Evolutionary conservation across 257 asterid genomes (phyloP), one percentile per base, ranked within the genome.

Genomic region (Solanum appendiculatum): DNA sequence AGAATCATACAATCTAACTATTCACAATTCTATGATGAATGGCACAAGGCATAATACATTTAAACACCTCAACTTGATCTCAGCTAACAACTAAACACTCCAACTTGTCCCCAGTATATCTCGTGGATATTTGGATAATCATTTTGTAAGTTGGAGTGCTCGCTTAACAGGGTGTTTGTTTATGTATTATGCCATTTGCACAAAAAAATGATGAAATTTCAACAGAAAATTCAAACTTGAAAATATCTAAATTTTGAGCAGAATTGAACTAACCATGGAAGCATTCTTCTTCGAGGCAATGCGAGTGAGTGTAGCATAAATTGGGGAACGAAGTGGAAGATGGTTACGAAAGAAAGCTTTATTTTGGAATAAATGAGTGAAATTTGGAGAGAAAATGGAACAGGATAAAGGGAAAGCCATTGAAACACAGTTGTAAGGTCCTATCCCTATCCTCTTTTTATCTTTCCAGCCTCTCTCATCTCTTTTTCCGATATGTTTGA

Each of bases 331-430:
- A 72, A 88, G 86, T 51, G 86, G 27, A 36, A 23, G 63, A 85
- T 64, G 87, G 82, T 89, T 44, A 20, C 81, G 46, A 10, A 80
- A 74, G 54, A 91, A 84, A 82, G 86, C 20, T 4, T 88, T 88
- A 11, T 82, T 87, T 63, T 51, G 87, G 36, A 70, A 58, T 3
- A 81, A 21, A 73, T 63, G 14, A 4, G 36, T 86, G 89, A 44
- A 63, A 27, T 80, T 82, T 86, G 89, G 83, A 75, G 58, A 89
- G 89, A 86, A 63, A 60, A 84, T 36, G 86, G 94, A 86, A 60
- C 93, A 91, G 74, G 93, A 91, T 44, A 91, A 84, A 87, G 92
- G 93, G 85, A 88, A 85, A 86, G 96, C 97, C 97, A 94, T 93
- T 20, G 90, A 86, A 87, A 87, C 54, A 63, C 91, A 48, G 75